Evolutionary conservation across 768 basidiomycete genomes (phyloP).

Genomic region (Phlebiopsis gigantea): DNA sequence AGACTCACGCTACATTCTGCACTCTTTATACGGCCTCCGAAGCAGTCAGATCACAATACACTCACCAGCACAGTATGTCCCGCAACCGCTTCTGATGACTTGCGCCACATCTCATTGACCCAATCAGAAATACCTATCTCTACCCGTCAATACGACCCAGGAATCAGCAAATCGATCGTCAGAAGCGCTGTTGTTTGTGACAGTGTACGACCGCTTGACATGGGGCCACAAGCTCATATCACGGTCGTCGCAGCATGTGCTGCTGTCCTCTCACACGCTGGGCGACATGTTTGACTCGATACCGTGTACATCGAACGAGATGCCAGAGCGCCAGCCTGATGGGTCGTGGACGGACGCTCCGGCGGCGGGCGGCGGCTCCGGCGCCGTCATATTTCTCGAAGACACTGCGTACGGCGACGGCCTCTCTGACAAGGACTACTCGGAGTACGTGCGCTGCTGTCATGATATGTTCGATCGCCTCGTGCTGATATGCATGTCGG

Average conservation of each 20-base stretch:
- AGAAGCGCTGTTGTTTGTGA: constrained; percentile 52
- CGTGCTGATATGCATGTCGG: background rate
- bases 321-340: constrained; percentile 25
- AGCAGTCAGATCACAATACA: constrained; percentile 63
- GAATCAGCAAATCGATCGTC: constrained; percentile 5
- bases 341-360: constrained; percentile 26
- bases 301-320: constrained; percentile 56
- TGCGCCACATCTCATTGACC: constrained; percentile 6
- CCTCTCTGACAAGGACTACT: constrained; percentile 44
- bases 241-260: constrained; percentile 62
- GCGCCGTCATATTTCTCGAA: constrained; percentile 59
- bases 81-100: no score
- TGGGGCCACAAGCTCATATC: constrained; percentile 58
- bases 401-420: constrained; percentile 55
- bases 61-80: constrained; percentile 36
- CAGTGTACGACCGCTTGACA: constrained; percentile 53
- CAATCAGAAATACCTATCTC: constrained; percentile 17
- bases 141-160: background rate
- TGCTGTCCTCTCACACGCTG: constrained; percentile 70
- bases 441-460: constrained; percentile 40
- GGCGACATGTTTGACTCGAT: constrained; percentile 54
- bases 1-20: constrained; percentile 52
- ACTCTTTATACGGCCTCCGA: constrained; percentile 58
- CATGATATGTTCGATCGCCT: background rate
- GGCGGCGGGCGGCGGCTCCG: constrained; percentile 18